Evolutionary conservation across 2,329 filamentous ascomycete genomes (phyloP).

Genomic region (Ceratocystis smalleyi): DNA sequence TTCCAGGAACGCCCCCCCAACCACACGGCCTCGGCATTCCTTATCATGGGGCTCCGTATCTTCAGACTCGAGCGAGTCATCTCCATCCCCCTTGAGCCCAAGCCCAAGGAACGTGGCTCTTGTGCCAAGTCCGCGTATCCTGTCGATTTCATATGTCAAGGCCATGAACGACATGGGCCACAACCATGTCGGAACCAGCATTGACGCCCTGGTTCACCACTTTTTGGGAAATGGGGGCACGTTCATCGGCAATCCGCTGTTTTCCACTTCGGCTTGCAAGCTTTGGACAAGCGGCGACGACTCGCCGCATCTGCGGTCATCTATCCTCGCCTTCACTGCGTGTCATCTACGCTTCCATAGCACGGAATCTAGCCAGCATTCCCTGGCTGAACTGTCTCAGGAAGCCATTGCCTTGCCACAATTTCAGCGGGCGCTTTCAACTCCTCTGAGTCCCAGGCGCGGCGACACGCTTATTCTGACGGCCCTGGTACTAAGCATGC

Average conservation of each 20-base stretch:
- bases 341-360: conserved; percentile 19
- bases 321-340: conserved; percentile 20
- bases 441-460: conserved; percentile 17
- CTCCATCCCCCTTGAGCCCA: not conserved
- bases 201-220: conserved; percentile 14
- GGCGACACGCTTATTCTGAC: conserved; percentile 21
- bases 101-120: not conserved
- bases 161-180: conserved; percentile 9
- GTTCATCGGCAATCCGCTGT: conserved; percentile 16
- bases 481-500: conserved; percentile 20
- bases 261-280: conserved; percentile 15
- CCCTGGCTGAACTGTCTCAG: conserved; percentile 20
- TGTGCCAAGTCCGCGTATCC: conserved; percentile 1
- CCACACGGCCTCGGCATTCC: not conserved
- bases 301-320: conserved; percentile 18
- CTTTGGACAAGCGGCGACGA: conserved; percentile 12
- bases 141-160: conserved; percentile 13
- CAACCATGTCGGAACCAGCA: conserved; percentile 9
- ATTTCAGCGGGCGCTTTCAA: conserved; percentile 19
- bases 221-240: conserved; percentile 17
- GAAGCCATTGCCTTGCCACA: conserved; percentile 18
- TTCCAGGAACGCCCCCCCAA: not conserved
- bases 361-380: conserved; percentile 3
- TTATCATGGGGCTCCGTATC: not conserved
- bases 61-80: not conserved